phyloP scores from a whole-genome alignment of 441 rosid species.

The Biscutella auriculata region DNA sequence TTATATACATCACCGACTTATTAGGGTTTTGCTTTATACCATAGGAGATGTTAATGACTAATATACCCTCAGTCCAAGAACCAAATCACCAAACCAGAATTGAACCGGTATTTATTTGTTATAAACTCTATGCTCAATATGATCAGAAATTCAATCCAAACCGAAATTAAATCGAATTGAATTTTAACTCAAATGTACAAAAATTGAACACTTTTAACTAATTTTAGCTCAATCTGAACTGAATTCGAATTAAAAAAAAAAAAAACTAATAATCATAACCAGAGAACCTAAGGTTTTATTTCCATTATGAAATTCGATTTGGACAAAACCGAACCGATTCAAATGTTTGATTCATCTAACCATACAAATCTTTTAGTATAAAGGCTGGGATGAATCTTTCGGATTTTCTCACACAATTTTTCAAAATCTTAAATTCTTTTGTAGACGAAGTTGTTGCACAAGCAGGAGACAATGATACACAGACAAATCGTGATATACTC shows the following conservation, averaged over 20 bases:
- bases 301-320: too few species aligned
- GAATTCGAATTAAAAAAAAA: too few species aligned
- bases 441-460: too few species aligned
- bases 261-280: too few species aligned
- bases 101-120: background rate
- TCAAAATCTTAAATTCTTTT: background rate
- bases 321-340: too few species aligned
- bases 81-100: background rate
- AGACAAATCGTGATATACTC: background rate
- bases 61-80: background rate
- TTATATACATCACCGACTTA: background rate
- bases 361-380: too few species aligned
- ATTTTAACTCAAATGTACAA: too few species aligned
- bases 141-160: background rate
- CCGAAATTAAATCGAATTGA: background rate
- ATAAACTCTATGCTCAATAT: too few species aligned
- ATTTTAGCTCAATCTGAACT: too few species aligned
- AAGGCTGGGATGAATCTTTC: background rate
- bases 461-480: background rate
- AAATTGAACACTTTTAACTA: too few species aligned
- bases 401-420: background rate
- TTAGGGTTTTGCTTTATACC: conserved; percentile 12
- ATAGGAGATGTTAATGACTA: background rate
- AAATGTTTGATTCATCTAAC: background rate
- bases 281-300: too few species aligned